Base-by-base conservation (phyloP, 2,329 filamentous ascomycete species). In the Aspergillus luchuensis region DNA sequence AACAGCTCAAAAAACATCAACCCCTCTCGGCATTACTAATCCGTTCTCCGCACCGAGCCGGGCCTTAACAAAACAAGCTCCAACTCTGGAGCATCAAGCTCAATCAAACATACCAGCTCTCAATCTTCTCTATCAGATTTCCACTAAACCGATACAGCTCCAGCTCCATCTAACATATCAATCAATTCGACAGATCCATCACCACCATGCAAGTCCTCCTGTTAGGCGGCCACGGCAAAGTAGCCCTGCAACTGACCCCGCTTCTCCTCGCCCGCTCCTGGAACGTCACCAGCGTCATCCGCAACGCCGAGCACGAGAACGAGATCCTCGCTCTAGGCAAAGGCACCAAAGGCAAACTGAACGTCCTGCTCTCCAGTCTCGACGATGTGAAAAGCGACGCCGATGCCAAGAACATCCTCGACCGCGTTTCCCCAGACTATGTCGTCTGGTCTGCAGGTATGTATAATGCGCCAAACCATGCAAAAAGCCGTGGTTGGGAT, bases 171-270 rank as follows among this genome's bases (percentile, higher is more conserved):
- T 13, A 28, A 39, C n/a, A 43, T 11, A 23, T 39, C 19, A 25
- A n/a, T 25, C n/a, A 6, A 49, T 21, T 50, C 33, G 33, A 36
- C 33, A 36, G n/a, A 28, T 39, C 17, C n/a, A 50, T 2, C 58
- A 72, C 57, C 58, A 6, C 33, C 33, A 74, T 74, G 71, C 80
- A 75, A 81, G 86, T 93, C 61, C 87, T 93, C 62, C 78, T 95
- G 66, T 85, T 95, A 64, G 91, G 91, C 70, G 91, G 91, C 69
- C 91, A 93, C 79, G 91, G 91, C 78, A 91, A 92, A 74, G 78
- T 95, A 61, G 85, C 91, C 66, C 86, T 91, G 60, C 79, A 89
- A 47, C 83, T 95, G 41, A 95, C 91, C 8, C 90, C 89, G 1
- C 83, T 93, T 61, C 86, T 96, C 7, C 85, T 95, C 45, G 82